Conservation (phyloP, 2,329 filamentous ascomycete species). For the Colletotrichum sp. region DNA sequence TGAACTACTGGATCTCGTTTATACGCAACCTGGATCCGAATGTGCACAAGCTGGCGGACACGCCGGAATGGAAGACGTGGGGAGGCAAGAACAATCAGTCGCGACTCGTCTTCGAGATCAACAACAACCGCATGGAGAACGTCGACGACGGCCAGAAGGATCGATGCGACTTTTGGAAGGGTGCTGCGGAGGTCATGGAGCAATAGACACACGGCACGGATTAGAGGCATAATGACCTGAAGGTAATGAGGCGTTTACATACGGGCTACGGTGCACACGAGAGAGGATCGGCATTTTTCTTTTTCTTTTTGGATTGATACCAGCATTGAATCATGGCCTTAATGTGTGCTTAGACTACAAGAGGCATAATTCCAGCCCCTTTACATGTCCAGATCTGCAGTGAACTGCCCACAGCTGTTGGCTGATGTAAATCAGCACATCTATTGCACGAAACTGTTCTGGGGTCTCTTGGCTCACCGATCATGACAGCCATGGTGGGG, state of each 20-base stretch:
- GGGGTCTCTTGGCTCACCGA: not conserved
- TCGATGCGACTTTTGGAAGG: conserved; percentile 48
- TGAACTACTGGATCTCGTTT: conserved; percentile 57
- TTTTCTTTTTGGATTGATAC: not conserved
- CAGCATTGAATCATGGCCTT: not conserved
- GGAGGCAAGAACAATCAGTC: conserved; percentile 24
- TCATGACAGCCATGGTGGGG: not conserved
- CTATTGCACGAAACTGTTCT: not conserved
- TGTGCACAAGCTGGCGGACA: conserved; percentile 29
- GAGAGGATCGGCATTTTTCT: not conserved
- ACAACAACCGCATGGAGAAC: conserved; percentile 43
- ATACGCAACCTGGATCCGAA: conserved; percentile 51
- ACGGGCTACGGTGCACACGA: not conserved
- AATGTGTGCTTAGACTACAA: not conserved
- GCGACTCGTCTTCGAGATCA: conserved; percentile 46
- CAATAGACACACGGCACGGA: not conserved
- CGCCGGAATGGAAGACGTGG: conserved; percentile 49
- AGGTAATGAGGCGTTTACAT: conserved; percentile 9
- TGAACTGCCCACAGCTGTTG: not conserved
- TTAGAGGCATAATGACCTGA: not conserved
- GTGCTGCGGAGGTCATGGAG: conserved; percentile 33
- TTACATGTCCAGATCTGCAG: not conserved
- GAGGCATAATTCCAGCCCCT: not conserved
- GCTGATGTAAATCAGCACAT: not conserved
- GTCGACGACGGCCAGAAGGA: conserved; percentile 35